Evolutionary conservation across 1,139 yeast species (phyloP).

Genomic region (Suhomyces bokatorum): DNA sequence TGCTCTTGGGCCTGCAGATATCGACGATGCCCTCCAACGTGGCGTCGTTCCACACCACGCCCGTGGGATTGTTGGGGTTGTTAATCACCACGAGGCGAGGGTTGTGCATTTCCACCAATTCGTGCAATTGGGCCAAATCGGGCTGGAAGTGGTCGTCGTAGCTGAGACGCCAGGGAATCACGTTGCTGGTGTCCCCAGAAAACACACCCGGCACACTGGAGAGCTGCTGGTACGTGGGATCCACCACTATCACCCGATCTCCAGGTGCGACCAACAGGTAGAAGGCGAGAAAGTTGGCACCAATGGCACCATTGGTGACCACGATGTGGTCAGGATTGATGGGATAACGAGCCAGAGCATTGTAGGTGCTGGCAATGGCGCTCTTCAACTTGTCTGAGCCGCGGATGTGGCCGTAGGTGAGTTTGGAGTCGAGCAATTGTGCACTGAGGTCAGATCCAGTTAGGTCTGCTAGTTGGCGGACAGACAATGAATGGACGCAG

Average conservation of each 20-base stretch:
- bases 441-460: constrained; percentile 9
- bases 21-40: constrained; percentile 37
- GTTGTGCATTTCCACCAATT: constrained; percentile 27
- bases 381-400: constrained; percentile 45
- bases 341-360: constrained; percentile 8
- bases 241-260: constrained; percentile 52
- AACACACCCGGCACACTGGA: constrained; percentile 52
- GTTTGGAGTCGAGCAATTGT: constrained; percentile 20
- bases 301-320: constrained; percentile 60
- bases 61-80: constrained; percentile 60
- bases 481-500: constrained; percentile 48
- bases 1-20: constrained; percentile 33
- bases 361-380: constrained; percentile 38
- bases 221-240: constrained; percentile 56
- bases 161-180: constrained; percentile 35
- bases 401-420: constrained; percentile 50
- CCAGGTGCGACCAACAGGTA: constrained; percentile 48
- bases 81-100: constrained; percentile 52
- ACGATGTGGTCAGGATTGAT: constrained; percentile 38
- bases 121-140: constrained; percentile 31
- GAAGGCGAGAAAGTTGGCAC: constrained; percentile 52
- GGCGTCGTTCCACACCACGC: constrained; percentile 43
- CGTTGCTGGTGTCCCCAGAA: constrained; percentile 37
- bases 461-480: constrained; percentile 38
- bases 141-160: constrained; percentile 40